Evolutionary conservation across 352 stramenopile genomes (phyloP), one percentile per base, ranked within the genome.

Genomic region (Thraustochytrium striatum): DNA sequence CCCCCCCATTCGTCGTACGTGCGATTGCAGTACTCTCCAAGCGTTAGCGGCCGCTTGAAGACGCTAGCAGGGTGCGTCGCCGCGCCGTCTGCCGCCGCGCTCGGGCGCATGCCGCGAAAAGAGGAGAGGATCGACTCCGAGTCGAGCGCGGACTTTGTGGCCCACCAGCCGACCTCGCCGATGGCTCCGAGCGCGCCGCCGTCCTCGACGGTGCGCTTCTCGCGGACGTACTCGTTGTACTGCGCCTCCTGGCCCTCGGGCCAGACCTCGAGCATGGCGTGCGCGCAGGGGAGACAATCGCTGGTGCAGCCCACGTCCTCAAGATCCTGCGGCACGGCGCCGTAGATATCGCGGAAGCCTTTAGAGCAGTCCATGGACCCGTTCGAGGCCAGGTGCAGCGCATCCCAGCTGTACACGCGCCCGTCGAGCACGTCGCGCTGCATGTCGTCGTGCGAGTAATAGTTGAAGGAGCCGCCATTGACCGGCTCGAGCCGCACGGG

Each of bases 251-350:
- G 58, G 11, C 72, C 72, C 7, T 62, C 35, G 0, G 72, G 72
- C 62, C 58, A 81, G n/a, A 81, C 38, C n/a, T 81, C 62, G 35
- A 81, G 62, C 61, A 81, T 81, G 43, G 72, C 58, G 28, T 81
- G 72, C 38, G 72, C 72, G 39, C 72, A 81, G 7, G 72, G 72
- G 9, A 79, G 25, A 61, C 72, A 81, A 28, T 72, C 44, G 19
- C 57, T 41, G 0, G 57, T 81, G 35, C 72, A 81, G 0, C 43
- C 62, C 13, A 61, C 72, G 9, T 65, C 72, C 38, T 72, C 28
- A 8, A 81, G 72, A 39, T 79, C 69, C 33, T 57, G 19, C 13
- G 69, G 69, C 0, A 55, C 25, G 3, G 16, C 25, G 2, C 59
- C 59, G 57, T 69, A 79, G 0, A 78, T 65, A 8, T 79, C 39